Evolutionary conservation across 371 early-diverging fungal genomes (phyloP).

Genomic region (Rhizoclosmatium hyalinum): DNA sequence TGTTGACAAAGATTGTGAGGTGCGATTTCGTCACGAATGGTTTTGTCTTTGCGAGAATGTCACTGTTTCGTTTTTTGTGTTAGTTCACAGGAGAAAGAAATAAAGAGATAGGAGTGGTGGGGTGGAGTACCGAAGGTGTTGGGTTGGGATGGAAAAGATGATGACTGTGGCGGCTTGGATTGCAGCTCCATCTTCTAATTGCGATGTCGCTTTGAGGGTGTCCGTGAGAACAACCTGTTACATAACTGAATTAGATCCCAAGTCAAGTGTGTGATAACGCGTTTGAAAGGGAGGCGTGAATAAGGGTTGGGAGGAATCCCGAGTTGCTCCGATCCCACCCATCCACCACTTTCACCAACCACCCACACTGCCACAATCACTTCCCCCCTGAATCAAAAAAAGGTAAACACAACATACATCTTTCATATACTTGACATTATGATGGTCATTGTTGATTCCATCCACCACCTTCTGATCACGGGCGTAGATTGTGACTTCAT

Average conservation of each 20-base stretch:
- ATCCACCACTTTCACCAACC: background rate
- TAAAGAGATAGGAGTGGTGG: background rate
- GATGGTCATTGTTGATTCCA: constrained; percentile 44
- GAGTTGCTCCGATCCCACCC: background rate
- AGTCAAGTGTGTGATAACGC: background rate
- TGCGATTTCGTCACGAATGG: constrained; percentile 37
- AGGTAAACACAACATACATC: constrained; percentile 26
- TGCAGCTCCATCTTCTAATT: constrained; percentile 28
- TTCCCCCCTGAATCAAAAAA: background rate
- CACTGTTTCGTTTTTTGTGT: constrained; percentile 15
- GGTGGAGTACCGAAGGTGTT: constrained; percentile 47
- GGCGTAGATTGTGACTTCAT: constrained; percentile 50
- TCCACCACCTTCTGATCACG: constrained; percentile 47
- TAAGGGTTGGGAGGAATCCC: background rate
- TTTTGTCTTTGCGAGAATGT: constrained; percentile 39
- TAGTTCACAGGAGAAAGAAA: background rate
- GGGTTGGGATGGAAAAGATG: constrained; percentile 55
- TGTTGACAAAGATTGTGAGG: constrained; percentile 56
- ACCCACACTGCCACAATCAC: no score
- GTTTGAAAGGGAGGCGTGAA: background rate
- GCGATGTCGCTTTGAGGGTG: constrained; percentile 43
- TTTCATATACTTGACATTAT: constrained; percentile 50
- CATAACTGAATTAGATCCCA: no score
- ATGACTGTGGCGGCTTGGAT: constrained; percentile 46
- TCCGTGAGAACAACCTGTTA: constrained; percentile 34